Base-by-base conservation (phyloP, 2,329 filamentous ascomycete genomes). In the Neospermospora avenae region DNA sequence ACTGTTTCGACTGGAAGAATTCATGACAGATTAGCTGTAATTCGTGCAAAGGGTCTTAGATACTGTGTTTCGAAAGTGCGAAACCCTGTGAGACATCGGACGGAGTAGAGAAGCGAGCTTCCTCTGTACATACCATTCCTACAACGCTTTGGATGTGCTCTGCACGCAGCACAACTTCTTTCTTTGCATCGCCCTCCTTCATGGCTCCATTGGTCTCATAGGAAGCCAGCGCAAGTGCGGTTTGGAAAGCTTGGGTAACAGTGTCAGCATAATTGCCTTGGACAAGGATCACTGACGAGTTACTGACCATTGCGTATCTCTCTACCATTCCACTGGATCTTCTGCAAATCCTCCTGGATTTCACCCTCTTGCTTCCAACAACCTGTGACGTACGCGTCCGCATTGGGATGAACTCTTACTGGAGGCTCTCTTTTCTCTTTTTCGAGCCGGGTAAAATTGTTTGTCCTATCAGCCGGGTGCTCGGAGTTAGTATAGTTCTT, bases 161-260 rank as follows among this genome's bases (percentile, higher is more conserved):
- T 4, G 45, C 22, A 3, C 45, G 6, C 45, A 48, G 24, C 20
- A 48, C 28, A 14, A 28, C 45, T 4, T 48, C 45, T 22, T 48
- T 28, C 44, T 24, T 28, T 48, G 3, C 14, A 14, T 48, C 24
- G 20, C 45, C 45, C 22, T 48, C 10, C n/a, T 48, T 48, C 45
- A 48, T 57, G 25, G 25, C 14, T 1, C 42, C 37, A 34, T 46
- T 39, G 3, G 55, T 39, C 22, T 58, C 59, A 18, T 61, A 61
- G 25, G 55, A 49, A 0, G 63, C 63, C 14, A 65, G 58, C 11
- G 61, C 61, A 4, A 63, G 46, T 1, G 61, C 61, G 16, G 61
- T 62, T 45, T 63, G 58, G 46, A 61, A 61, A 24, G 63, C 61
- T 71, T 3, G 68, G 67, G 4, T 71, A 28, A 3, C 25, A 6